Percentiles rank a stretch among this genome's conserved stretches.
phyloP scores from a whole-genome alignment of 2,329 filamentous ascomycete genomes.

The Cladosporium sp. region DNA sequence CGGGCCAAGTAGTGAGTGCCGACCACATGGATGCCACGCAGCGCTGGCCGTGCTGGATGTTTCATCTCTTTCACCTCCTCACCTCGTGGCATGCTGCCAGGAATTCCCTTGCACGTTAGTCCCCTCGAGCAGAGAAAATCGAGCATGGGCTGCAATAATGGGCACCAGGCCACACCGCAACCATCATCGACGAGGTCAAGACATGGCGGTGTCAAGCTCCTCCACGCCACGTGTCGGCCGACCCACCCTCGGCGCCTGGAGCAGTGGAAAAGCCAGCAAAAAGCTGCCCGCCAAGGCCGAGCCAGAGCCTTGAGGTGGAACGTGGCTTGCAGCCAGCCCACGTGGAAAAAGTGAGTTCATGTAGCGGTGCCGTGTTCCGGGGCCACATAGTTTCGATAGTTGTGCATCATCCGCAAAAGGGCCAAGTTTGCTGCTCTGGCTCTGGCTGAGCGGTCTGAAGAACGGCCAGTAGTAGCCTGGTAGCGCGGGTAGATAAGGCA shows the following conservation, averaged over 20 bases:
- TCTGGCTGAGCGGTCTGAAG: neutral
- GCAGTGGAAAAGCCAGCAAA: constrained; percentile 4
- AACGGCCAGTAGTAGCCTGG: neutral
- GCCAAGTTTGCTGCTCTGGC: neutral
- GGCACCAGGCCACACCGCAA: constrained; percentile 1
- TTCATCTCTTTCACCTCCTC: neutral
- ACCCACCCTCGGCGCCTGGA: constrained; percentile 4
- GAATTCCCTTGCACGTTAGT: neutral
- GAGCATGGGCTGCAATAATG: neutral
- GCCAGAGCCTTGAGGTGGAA: neutral
- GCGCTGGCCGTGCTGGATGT: constrained; percentile 1
- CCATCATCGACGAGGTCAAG: neutral
- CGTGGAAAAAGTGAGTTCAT: neutral
- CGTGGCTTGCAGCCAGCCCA: constrained; percentile 8
- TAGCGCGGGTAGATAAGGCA: constrained; percentile 1
- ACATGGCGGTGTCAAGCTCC: constrained; percentile 10
- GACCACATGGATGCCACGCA: constrained; percentile 9
- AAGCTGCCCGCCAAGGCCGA: neutral
- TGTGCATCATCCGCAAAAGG: neutral
- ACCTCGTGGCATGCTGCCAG: constrained; percentile 3
- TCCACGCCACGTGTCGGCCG: constrained; percentile 3
- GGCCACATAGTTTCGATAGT: neutral
- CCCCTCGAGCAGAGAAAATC: neutral
- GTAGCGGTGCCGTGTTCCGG: neutral
- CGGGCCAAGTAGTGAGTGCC: neutral